Base-by-base conservation (phyloP, 2,329 filamentous ascomycete genomes). In the Emmonsia crescens region DNA sequence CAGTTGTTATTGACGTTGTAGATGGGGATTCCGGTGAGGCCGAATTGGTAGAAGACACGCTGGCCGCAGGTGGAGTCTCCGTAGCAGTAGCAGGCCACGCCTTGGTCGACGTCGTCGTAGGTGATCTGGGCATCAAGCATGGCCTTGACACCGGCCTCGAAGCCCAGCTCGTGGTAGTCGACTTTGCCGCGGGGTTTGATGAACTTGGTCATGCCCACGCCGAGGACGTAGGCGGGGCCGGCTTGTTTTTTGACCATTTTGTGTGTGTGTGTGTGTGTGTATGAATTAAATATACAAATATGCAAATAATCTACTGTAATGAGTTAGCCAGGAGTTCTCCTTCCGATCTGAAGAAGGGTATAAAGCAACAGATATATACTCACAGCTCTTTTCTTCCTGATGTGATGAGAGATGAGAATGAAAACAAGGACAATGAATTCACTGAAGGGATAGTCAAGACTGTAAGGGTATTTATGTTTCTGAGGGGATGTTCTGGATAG, bases 1-100 rank as follows among this genome's bases (percentile, higher is more conserved):
- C 93, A 97, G 80, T 96, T 96, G 82, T 97, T 97, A 83, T 96
- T 97, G 72, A 96, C 91, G 72, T 97, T 97, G 82, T 95, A 92
- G 73, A 97, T 91, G 70, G 93, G 93, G 69, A 97, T 96, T 71
- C 88, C 83, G 51, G 92, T 96, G 87, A 97, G 92, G 79, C 93
- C 94, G 75, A 97, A 96, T 78, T 97, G 93, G 79, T 97, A 97
- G 78, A 97, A 96, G 71, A 97, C 92, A 66, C 93, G 88, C 80
- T 97, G 93, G 56, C 93, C 93, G 76, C 89, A 94, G 61, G 93
- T 96, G 66, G 86, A 91, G 79, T 97, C 93, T 72, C 93, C 93
- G 75, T 96, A 96, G 82, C 91, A 96, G 81, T 96, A 97, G 82
- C 93, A 96, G n/a, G 92, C 94, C 12, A 97, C 83, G 65, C 91